Percentiles rank a stretch among this genome's conserved stretches.
Conservation (phyloP, 176 grass and related monocot species). For the Secale cereale region DNA sequence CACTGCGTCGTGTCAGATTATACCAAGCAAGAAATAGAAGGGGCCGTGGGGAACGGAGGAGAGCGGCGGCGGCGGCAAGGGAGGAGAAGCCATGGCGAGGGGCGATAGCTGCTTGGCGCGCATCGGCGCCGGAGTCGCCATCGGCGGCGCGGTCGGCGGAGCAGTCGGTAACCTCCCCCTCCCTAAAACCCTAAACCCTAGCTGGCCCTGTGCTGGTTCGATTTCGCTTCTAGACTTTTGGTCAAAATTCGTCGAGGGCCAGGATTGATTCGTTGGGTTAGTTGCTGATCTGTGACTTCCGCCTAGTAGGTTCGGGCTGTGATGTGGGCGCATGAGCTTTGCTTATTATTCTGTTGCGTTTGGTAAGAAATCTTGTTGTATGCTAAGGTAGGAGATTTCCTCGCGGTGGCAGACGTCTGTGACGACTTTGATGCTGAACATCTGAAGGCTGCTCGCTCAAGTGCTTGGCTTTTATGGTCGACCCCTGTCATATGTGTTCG, state of each 20-base stretch:
- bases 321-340: background rate
- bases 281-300: background rate
- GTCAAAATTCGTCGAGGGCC: background rate
- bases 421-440: background rate
- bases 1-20: background rate
- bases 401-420: background rate
- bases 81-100: slow-evolving; percentile 41
- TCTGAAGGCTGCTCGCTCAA: slow-evolving; percentile 15
- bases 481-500: background rate
- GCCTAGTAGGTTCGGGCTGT: background rate
- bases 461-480: background rate
- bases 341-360: background rate
- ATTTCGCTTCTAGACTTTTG: background rate
- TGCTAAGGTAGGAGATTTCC: background rate
- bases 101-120: slow-evolving; percentile 66
- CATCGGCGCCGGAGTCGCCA: slow-evolving; percentile 59
- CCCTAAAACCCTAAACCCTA: slow-evolving; percentile 53
- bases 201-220: background rate
- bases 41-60: background rate
- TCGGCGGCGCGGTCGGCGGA: slow-evolving; percentile 81
- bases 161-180: slow-evolving; percentile 57
- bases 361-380: background rate
- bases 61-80: background rate
- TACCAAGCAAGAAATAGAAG: background rate
- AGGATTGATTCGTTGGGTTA: background rate